Conservation (phyloP, 2,329 filamentous ascomycete species). For the Cladophialophora immunda region DNA sequence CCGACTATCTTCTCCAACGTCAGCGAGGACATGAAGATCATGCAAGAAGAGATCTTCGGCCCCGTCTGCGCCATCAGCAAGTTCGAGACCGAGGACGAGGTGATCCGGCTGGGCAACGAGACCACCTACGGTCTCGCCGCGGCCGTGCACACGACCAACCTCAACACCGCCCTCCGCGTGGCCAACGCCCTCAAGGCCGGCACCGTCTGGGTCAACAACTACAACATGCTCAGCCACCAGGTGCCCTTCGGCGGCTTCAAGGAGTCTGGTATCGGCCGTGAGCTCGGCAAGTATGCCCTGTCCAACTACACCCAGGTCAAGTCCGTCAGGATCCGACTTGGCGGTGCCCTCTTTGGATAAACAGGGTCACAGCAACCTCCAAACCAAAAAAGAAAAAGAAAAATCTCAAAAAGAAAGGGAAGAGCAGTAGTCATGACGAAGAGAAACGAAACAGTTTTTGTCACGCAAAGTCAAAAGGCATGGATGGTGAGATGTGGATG, state of each 20-base stretch:
- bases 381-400: background rate
- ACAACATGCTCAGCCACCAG: slow-evolving; percentile 77
- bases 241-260: slow-evolving; percentile 56
- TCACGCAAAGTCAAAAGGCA: background rate
- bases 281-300: slow-evolving; percentile 58
- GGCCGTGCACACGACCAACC: slow-evolving; percentile 77
- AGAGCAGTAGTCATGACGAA: slow-evolving; percentile 1
- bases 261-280: slow-evolving; percentile 54
- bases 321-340: slow-evolving; percentile 55
- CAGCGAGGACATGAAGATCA: slow-evolving; percentile 73
- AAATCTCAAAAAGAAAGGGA: background rate
- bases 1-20: slow-evolving; percentile 88
- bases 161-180: slow-evolving; percentile 81
- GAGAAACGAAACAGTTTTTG: background rate
- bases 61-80: slow-evolving; percentile 78
- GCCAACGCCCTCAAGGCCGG: slow-evolving; percentile 76
- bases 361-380: background rate
- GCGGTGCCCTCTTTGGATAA: slow-evolving; percentile 56
- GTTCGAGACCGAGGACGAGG: slow-evolving; percentile 78
- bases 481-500: background rate
- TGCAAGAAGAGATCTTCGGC: slow-evolving; percentile 83
- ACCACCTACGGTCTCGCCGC: slow-evolving; percentile 80
- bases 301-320: slow-evolving; percentile 61
- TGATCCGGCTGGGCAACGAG: slow-evolving; percentile 74
- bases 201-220: slow-evolving; percentile 71